Base-by-base conservation (phyloP, 345 rosid genomes). In the Melastoma malabathricum region DNA sequence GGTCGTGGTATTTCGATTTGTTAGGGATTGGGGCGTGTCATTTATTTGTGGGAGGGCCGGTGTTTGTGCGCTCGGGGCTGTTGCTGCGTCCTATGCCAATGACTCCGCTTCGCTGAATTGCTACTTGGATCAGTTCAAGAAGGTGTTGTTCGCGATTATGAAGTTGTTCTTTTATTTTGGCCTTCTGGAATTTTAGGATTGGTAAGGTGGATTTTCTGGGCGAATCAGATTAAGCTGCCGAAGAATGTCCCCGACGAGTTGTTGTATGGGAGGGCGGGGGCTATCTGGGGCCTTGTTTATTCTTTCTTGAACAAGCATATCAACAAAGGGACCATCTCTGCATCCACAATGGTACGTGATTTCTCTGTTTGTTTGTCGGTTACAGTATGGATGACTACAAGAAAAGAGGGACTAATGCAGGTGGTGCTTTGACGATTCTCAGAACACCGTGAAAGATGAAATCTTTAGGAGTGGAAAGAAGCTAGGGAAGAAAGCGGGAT, bases 21-120 rank as follows among this genome's bases (percentile, higher is more conserved):
- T 53, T 1, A 22, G 20, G 27, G 38, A 29, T 51, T 77, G 92
- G 55, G 72, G 50, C 38, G 79, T 75, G 58, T 69, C 87, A 10
- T 83, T 83, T 59, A 64, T 80, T 50, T 80, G 87, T 46, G 92
- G 92, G 50, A 67, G 65, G 20, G 82, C 84, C 58, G 87, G 92
- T 50, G 82, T 83, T 43, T 83, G 61, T 72, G 84, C 84, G 47
- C 80, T 83, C 55, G 92, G 84, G 62, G 92, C 87, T 53, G 80
- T 75, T 13, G 48, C 61, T 27, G 82, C 92, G 56, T 75, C 74
- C 74, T 66, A 75, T 63, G 46, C 67, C 5, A 75, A 77, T 41
- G 77, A 80, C 48, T 44, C 62, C 51, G 58, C 59, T 60, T 65
- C 76, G 27, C 59, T 75, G 41, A 59, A 65, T 54, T 51, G 5